Evolutionary conservation across 768 basidiomycete species (phyloP), one percentile per base, ranked within the genome.

Genomic region (Kwoniella heveanensis): DNA sequence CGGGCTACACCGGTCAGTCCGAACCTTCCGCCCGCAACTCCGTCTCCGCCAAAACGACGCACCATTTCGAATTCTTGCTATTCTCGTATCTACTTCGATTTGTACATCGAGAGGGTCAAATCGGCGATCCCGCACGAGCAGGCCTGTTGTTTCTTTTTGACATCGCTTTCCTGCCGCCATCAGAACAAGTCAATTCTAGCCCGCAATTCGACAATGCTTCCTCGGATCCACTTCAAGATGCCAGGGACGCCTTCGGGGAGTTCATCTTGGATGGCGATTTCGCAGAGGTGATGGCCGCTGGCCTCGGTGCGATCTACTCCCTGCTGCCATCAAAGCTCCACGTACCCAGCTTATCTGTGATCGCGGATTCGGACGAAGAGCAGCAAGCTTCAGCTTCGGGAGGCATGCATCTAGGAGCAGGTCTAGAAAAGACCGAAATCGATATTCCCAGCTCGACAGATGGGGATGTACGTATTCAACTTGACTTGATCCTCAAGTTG

Each of bases 181-280:
- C 24, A 9, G 69, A 66, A 36, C 66, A 70, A 37, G 72, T 60
- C 21, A 67, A 60, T 8, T 69, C 70, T 17, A 67, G 69, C 54
- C 36, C 71, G 32, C 10, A 26, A 37, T 8, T 46, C 13, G 57
- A 65, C 0, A 65, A 63, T 1, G 67, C 77, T 21, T 60, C 61
- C 15, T 39, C 62, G 2, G 91, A 95, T 76, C 88, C 92, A 2
- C 85, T 91, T 46, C 86, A 86, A 29, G 92, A 93, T 74, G 91
- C 92, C 0, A 89, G 90, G 0, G 83, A 94, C 47, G 90, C 91
- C 8, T 83, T 98, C 39, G 91, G 91, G 21, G 92, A 94, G 76
- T 96, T 92, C 76, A 90, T 97, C 55, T 85, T 96, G 19, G 91
- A 95, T 73, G 91, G 93, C n/a, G 95, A 97, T 80, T 95, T 96